A percentile compares a stretch with the other conserved stretches of the same genome.
These are phyloP conservation scores for Noccaea caerulescens DNA, from an alignment of 345 rosid species.

Conservation along the genomic window DNA sequence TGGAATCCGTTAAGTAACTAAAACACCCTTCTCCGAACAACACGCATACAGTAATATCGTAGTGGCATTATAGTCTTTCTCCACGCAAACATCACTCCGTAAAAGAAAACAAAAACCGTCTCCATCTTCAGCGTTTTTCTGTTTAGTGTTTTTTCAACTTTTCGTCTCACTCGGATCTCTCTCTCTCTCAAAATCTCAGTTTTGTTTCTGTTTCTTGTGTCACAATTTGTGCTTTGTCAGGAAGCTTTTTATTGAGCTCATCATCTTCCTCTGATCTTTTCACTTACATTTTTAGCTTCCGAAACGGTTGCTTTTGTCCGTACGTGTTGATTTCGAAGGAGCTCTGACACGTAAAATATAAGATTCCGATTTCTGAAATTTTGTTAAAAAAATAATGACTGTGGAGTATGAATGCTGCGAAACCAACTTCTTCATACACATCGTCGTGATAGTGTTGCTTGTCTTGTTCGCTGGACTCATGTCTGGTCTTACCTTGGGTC, in stretches of 20 bases:
- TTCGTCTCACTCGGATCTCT: constrained; percentile 26
- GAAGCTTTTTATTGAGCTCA: background rate
- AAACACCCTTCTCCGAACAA: constrained; percentile 1
- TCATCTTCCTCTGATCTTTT: background rate
- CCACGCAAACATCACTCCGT: constrained; percentile 4
- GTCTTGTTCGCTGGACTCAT: constrained; percentile 84
- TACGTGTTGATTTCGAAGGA: constrained; percentile 8
- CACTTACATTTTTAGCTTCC: background rate
- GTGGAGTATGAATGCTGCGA: constrained; percentile 76
- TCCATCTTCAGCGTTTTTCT: background rate
- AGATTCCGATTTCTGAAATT: background rate
- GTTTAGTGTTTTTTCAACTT: constrained; percentile 26
- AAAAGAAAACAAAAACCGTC: background rate
- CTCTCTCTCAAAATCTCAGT: background rate
- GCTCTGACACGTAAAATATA: constrained; percentile 1
- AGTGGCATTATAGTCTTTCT: constrained; percentile 17
- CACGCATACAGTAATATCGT: background rate
- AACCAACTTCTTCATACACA: constrained; percentile 58
- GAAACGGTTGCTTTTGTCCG: constrained; percentile 24
- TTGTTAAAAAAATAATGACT: constrained; percentile 49
- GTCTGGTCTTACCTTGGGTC: constrained; percentile 95
- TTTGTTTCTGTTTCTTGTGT: constrained; percentile 2
- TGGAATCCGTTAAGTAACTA: background rate
- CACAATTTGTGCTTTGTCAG: background rate
- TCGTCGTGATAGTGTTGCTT: constrained; percentile 54